Base-by-base conservation (phyloP, 2,329 filamentous ascomycete genomes). In the Chaetomium sp. region DNA sequence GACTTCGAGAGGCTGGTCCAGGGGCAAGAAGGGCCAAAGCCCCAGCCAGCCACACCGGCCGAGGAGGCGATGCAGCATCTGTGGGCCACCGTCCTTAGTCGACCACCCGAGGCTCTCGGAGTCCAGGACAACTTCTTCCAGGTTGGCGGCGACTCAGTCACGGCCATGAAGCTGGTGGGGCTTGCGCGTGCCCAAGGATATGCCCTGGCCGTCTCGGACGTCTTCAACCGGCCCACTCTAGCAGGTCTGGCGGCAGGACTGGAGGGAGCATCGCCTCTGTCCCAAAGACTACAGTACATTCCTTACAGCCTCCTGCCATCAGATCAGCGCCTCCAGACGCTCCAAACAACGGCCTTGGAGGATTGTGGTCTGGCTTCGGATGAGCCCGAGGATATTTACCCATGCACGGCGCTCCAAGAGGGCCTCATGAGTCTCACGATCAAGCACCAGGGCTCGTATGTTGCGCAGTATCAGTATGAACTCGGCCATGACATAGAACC, bases 391-490 rank as follows among this genome's bases (percentile, higher is more conserved):
- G 47, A 50, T 50, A 50, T 50, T 21, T 50, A 50, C 47, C 47
- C 47, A 50, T 50, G 47, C 47, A 50, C 47, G 47, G 47, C 47
- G 21, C 47, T 50, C 21, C 47, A 50, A 50, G 47, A 50, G 21
- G 47, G 47, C n/a, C 47, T 50, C 47, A 50, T 50, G 47, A 50
- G 47, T 50, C 47, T 50, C 47, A 50, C 47, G 9, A 50, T 50
- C 47, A 50, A 50, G 47, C 19, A 25, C 47, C 47, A 50, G 47
- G 47, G 47, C 47, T 50, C 47, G 47, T 50, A 50, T 50, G 21
- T 50, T 50, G 47, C 47, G n/a, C 47, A 50, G 47, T 50, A 50
- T 50, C 47, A 50, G 47, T 50, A 50, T 50, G 47, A 50, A 50
- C 47, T 50, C 47, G 21, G 47, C 47, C 47, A 50, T 50, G 47